Evolutionary conservation across 2,329 filamentous ascomycete species (phyloP), one percentile per base, ranked within the genome.

Genomic region (Xylaria multiplex): DNA sequence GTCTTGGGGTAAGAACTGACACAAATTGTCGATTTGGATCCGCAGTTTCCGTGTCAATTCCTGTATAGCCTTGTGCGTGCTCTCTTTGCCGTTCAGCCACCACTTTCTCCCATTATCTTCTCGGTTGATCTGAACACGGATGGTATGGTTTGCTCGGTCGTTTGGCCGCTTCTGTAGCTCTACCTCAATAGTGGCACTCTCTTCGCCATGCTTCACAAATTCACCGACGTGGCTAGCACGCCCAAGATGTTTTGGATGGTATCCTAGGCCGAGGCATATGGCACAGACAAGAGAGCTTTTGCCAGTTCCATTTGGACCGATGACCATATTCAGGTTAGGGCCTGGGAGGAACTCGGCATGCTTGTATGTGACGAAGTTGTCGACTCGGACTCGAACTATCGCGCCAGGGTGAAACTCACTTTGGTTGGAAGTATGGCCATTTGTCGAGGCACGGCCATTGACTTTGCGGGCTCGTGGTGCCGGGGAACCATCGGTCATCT

Each of bases 231-330:
- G 89, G 73, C 91, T 93, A 6, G 94, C 93, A 67, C 96, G 90
- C 16, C 95, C 96, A 16, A 99, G 85, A 73, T 94, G 88, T 79
- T 90, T 88, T 27, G 94, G 89, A 37, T 88, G 87, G 84, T 91
- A 97, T 54, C 96, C 96, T 30, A 99, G 82, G 2, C 96, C 96
- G 14, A 99, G 81, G 75, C 96, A 98, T 71, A 99, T 97, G 50
- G 96, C 96, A 79, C 96, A 99, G 49, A 99, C 95, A 30, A 99
- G 84, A 0, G 96, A 97, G 80, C 95, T 98, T 81, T 99, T 99
- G 62, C 96, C 96, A 0, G 96, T 98, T 40, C 96, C 96, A 75
- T 99, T 99, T n/a, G 96, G 96, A 0, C 96, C 96, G 72, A 99
- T 97, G 59, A 99, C 90, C 95, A 99, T 98, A 77, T 99, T 99